Evolutionary conservation across 768 basidiomycete species (phyloP).

Genomic region (Lentinula sp.): DNA sequence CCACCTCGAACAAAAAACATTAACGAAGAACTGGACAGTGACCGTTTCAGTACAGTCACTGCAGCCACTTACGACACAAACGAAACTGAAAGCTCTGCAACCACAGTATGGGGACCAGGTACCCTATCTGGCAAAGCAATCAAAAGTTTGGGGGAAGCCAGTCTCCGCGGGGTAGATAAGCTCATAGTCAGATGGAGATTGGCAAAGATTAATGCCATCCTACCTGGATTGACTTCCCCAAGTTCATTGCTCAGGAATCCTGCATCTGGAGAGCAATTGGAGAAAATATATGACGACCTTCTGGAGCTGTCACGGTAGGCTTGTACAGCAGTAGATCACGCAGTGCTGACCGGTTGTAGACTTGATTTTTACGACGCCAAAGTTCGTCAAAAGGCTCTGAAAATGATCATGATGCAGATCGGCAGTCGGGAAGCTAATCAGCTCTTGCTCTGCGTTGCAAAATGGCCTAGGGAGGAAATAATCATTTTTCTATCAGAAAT

Average conservation of each 20-base stretch:
- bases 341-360: neutral
- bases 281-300: constrained; percentile 11
- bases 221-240: constrained; percentile 1
- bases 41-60: neutral
- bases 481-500: constrained; percentile 10
- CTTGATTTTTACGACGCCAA: constrained; percentile 10
- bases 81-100: constrained; percentile 8
- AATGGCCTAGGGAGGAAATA: constrained; percentile 11
- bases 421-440: constrained; percentile 10
- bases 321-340: neutral
- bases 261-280: constrained; percentile 5
- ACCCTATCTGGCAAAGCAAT: constrained; percentile 15
- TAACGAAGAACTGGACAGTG: neutral
- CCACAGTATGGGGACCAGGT: constrained; percentile 16
- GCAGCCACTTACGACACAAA: neutral
- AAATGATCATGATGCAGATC: constrained; percentile 12
- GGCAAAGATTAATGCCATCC: constrained; percentile 7
- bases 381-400: constrained; percentile 10
- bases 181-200: constrained; percentile 12
- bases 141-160: constrained; percentile 14
- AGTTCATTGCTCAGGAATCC: neutral
- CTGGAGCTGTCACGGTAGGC: constrained; percentile 11
- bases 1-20: neutral
- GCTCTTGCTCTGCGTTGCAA: constrained; percentile 6
- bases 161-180: constrained; percentile 13